Conservation (phyloP, 352 stramenopile genomes). For the Phytophthora aleatoria region DNA sequence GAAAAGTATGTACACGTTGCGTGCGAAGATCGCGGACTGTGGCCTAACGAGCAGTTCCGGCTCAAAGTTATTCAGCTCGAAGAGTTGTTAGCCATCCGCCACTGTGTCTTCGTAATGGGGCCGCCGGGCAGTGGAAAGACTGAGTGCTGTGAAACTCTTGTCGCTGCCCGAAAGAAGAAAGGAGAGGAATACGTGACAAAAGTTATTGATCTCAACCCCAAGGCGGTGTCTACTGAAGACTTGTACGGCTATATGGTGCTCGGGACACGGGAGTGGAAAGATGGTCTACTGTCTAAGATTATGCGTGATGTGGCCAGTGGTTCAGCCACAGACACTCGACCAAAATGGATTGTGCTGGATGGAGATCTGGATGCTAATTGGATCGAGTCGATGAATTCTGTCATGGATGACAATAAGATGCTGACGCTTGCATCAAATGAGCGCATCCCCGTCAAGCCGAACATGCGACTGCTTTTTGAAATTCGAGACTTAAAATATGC, state of each 20-base stretch:
- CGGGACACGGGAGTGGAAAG: slow-evolving; percentile 95
- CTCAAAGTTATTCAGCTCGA: slow-evolving; percentile 96
- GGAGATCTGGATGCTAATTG: slow-evolving; percentile 88
- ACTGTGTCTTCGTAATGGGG: slow-evolving; percentile 97
- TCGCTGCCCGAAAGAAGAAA: slow-evolving; percentile 77
- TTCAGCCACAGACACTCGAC: slow-evolving; percentile 57
- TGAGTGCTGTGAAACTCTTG: slow-evolving; percentile 93
- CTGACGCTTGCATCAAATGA: slow-evolving; percentile 94
- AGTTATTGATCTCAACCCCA: slow-evolving; percentile 93
- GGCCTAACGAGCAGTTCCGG: slow-evolving; percentile 92
- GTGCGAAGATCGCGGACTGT: slow-evolving; percentile 89
- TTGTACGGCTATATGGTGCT: slow-evolving; percentile 97
- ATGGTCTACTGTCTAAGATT: slow-evolving; percentile 94
- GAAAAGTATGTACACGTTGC: slow-evolving; percentile 91
- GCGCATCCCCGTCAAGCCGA: slow-evolving; percentile 93
- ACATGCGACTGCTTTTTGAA: slow-evolving; percentile 97
- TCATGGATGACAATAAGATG: slow-evolving; percentile 92
- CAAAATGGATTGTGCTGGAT: slow-evolving; percentile 97
- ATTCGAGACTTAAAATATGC: slow-evolving; percentile 95
- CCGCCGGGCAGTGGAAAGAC: slow-evolving; percentile 93
- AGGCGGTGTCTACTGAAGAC: slow-evolving; percentile 95
- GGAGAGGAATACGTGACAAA: slow-evolving; percentile 67
- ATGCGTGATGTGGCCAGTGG: slow-evolving; percentile 91
- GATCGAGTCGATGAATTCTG: slow-evolving; percentile 92
- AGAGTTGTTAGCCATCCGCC: slow-evolving; percentile 93